Base-by-base conservation (phyloP, 345 rosid species). In the Noccaea bulbosa region DNA sequence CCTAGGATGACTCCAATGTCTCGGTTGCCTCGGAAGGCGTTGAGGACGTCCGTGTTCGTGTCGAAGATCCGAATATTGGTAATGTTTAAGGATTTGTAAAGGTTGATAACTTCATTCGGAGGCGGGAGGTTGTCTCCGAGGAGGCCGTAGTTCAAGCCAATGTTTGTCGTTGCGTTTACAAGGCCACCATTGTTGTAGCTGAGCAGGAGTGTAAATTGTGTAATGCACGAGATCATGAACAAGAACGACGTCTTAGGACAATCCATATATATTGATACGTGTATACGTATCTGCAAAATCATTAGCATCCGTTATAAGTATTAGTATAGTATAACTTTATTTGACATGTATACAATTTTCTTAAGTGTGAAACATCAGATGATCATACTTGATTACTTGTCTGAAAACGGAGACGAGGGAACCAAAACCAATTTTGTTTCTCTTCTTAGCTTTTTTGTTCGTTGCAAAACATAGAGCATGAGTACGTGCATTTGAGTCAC, bases 51-150 rank as follows among this genome's bases (percentile, higher is more conserved):
- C 0, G 56, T 49, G 38, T 75, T 47, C 0, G 87, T 81, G 24
- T 82, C 77, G 54, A 70, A 83, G 39, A 88, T 60, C 33, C 85
- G 65, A 39, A 84, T 6, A 4, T 39, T 34, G 0, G 65, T 46
- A 0, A 81, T 64, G 20, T 30, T n/a, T 14, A 73, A 30, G 12
- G 59, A 54, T 45, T 76, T 60, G 77, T 73, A 81, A 9, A 87
- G 77, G 5, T 10, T 32, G 35, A 84, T 61, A 0, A 82, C 90
- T 1, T 68, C 32, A 4, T 65, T 7, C 1, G 84, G 79, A 38
- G 81, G 1, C 0, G 86, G 83, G 32, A 84, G 82, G 53, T 85
- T 81, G 58, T 84, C 71, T 8, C 80, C 85, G n/a, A 67, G 71
- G 56, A 79, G 57, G 0, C 83, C 84, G 48, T 85, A 83, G 62